A percentile compares a stretch with the other conserved stretches of the same genome.
phyloP scores from a whole-genome alignment of 164 flowering plant genomes.

The Tetracentron sinense region DNA sequence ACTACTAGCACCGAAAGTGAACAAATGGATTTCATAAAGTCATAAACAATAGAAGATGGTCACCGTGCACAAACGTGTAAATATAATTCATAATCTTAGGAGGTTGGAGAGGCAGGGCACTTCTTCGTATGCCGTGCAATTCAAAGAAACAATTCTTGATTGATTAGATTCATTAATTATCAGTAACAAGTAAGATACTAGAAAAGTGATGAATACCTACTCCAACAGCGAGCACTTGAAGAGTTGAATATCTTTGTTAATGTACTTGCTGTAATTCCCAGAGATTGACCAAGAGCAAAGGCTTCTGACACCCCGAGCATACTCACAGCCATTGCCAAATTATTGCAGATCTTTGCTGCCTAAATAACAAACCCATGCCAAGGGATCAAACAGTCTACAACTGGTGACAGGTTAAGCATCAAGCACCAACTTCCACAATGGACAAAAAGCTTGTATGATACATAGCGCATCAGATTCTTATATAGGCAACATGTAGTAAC shows the following conservation, averaged over 20 bases:
- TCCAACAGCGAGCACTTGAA: constrained; percentile 97
- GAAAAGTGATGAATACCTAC: constrained; percentile 26
- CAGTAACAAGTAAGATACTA: background rate
- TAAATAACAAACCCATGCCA: constrained; percentile 19
- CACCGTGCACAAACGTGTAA: background rate
- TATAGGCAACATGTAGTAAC: background rate
- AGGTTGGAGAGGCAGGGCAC: background rate
- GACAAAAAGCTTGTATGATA: background rate
- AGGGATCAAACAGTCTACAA: constrained; percentile 5
- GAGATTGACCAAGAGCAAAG: constrained; percentile 77
- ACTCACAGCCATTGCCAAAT: constrained; percentile 87
- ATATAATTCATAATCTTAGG: background rate
- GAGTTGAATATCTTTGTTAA: constrained; percentile 74
- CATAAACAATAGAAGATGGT: background rate
- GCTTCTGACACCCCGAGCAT: constrained; percentile 96
- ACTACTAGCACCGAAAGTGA: background rate
- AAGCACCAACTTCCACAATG: background rate
- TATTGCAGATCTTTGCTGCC: constrained; percentile 97
- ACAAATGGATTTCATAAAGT: background rate
- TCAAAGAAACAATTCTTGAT: background rate
- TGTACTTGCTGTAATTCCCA: constrained; percentile 66
- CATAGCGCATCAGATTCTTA: background rate
- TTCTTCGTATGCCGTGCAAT: background rate
- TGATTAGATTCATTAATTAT: background rate
- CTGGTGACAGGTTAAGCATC: background rate